Evolutionary conservation across 1,284 basidiomycete genomes (phyloP).

Genomic region (Apiotrichum domesticum): DNA sequence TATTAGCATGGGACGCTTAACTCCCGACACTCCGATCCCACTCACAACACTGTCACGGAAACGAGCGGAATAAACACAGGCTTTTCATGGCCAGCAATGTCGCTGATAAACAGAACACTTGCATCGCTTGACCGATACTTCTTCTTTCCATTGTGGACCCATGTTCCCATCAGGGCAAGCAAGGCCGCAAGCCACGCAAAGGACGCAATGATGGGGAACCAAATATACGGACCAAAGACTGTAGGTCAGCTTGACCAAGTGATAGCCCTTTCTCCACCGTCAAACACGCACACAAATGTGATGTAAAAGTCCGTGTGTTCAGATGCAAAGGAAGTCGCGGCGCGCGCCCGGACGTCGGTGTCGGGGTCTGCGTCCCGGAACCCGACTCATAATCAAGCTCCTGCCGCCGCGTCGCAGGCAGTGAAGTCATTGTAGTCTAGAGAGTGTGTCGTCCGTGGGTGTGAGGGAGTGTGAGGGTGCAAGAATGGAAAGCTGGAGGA

Average conservation of each 20-base stretch:
- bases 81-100: conserved; percentile 48
- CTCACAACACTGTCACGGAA: conserved; percentile 26
- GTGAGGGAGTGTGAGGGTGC: too few species aligned
- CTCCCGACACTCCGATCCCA: neutral
- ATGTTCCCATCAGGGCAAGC: conserved; percentile 43
- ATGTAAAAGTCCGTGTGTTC: conserved; percentile 34
- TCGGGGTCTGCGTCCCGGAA: too few species aligned
- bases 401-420: too few species aligned
- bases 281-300: conserved; percentile 35
- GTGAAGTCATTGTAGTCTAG: too few species aligned
- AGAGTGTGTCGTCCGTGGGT: too few species aligned
- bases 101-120: conserved; percentile 49
- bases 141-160: conserved; percentile 44
- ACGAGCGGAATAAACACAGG: conserved; percentile 47
- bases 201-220: conserved; percentile 33
- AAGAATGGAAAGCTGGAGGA: too few species aligned
- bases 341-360: too few species aligned
- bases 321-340: conserved; percentile 19
- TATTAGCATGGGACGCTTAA: neutral
- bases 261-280: neutral
- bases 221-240: conserved; percentile 47
- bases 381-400: too few species aligned
- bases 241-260: conserved; percentile 1
- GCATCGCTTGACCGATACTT: conserved; percentile 44
- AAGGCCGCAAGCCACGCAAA: conserved; percentile 40